Percentiles rank a stretch among this genome's conserved stretches.
phyloP scores from a whole-genome alignment of 2,329 filamentous ascomycete species.

The Ophiostoma sp. region DNA sequence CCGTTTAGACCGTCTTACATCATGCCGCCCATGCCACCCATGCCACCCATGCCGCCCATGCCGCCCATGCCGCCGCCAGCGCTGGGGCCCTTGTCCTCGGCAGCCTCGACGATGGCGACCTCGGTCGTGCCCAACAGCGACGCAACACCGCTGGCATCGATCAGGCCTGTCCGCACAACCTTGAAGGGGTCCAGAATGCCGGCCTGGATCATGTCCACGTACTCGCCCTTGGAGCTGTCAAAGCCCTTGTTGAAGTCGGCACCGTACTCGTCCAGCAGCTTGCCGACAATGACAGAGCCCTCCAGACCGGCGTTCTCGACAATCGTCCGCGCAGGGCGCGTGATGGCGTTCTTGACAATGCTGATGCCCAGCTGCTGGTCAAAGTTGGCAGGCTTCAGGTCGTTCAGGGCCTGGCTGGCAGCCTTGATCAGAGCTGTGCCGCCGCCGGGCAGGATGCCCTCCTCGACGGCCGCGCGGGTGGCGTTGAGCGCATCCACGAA shows the following conservation, averaged over 20 bases:
- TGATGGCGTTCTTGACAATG: constrained; percentile 98
- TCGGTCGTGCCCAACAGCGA: constrained; percentile 96
- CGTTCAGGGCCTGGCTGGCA: constrained; percentile 75
- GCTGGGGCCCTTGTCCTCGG: constrained; percentile 77
- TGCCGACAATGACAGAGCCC: constrained; percentile 93
- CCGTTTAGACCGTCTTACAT: constrained; percentile 43
- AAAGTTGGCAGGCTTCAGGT: constrained; percentile 88
- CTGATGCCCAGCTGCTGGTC: constrained; percentile 97
- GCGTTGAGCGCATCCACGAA: constrained; percentile 98
- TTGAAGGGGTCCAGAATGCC: constrained; percentile 99
- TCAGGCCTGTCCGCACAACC: constrained; percentile 93
- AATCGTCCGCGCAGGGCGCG: constrained; percentile 86
- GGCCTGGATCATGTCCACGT: constrained; percentile 94
- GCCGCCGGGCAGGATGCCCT: constrained; percentile 97
- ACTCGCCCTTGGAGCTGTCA: constrained; percentile 94
- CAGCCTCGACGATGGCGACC: constrained; percentile 93
- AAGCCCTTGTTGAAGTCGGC: constrained; percentile 96
- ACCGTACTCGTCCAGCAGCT: constrained; percentile 91
- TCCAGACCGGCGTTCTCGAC: constrained; percentile 97
- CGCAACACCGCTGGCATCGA: constrained; percentile 92
- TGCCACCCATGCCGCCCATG: constrained; percentile 58
- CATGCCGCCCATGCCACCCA: constrained; percentile 54
- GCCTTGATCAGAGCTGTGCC: constrained; percentile 98
- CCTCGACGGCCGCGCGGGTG: constrained; percentile 95
- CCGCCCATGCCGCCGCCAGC: constrained; percentile 51